A percentile compares a stretch with the other conserved stretches of the same genome.
Evolutionary conservation across 495 filamentous ascomycete species (phyloP).

Genomic region (Penicillium maclennaniae): DNA sequence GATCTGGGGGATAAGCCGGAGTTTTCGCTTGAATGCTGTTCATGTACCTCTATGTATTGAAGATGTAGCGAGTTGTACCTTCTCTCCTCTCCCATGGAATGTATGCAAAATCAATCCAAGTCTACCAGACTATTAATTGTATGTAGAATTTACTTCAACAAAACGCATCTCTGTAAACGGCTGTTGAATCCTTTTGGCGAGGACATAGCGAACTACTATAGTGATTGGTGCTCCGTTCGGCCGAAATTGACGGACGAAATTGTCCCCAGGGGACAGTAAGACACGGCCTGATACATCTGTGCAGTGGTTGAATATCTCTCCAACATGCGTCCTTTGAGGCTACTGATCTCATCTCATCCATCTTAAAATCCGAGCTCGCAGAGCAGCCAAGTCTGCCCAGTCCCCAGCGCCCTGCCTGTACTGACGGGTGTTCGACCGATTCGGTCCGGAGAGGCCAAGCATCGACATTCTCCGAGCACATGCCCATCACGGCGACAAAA

Average conservation of each 20-base stretch:
- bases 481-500: slow-evolving; percentile 2
- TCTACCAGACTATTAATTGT: not conserved
- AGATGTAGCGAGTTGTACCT: slow-evolving; percentile 38
- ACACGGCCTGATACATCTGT: not conserved
- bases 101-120: slow-evolving; percentile 20
- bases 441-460: not conserved
- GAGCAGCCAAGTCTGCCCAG: not conserved
- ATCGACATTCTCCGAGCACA: not conserved
- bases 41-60: slow-evolving; percentile 44
- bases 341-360: not conserved
- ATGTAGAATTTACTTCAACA: not conserved
- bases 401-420: not conserved
- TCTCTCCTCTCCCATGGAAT: slow-evolving; percentile 29
- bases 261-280: not conserved
- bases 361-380: not conserved
- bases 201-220: not conserved
- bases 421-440: not conserved
- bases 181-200: not conserved
- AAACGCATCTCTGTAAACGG: not conserved
- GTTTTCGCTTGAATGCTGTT: slow-evolving; percentile 40
- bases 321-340: not conserved
- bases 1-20: slow-evolving; percentile 34
- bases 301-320: not conserved
- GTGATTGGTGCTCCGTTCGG: slow-evolving; percentile 6
- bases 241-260: slow-evolving; percentile 26